Conservation (phyloP, 352 stramenopile genomes). For the Pythium grandisporangium region DNA sequence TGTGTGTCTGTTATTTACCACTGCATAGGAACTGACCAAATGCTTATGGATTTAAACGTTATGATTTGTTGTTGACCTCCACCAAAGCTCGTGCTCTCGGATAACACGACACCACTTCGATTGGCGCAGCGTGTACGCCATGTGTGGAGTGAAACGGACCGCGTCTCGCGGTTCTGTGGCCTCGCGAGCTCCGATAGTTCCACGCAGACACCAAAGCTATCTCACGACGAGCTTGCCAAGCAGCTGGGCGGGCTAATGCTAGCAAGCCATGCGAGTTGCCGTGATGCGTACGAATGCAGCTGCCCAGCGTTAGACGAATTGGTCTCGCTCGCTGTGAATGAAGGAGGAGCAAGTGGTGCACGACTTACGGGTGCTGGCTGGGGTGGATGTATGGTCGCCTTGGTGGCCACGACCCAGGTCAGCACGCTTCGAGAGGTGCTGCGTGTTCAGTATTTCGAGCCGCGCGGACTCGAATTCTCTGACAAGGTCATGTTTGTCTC, state of each 20-base stretch:
- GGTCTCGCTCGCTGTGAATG: constrained; percentile 25
- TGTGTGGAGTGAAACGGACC: constrained; percentile 59
- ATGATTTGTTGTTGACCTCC: too few relatives aligned
- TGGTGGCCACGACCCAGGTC: constrained; percentile 16
- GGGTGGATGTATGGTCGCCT: constrained; percentile 68
- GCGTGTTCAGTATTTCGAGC: not conserved
- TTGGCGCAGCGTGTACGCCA: constrained; percentile 52
- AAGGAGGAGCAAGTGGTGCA: constrained; percentile 45
- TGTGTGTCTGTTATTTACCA: not conserved
- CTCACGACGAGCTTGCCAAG: constrained; percentile 1
- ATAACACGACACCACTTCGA: constrained; percentile 16
- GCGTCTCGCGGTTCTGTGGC: too few relatives aligned
- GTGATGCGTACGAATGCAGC: constrained; percentile 66
- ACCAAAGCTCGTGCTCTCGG: too few relatives aligned
- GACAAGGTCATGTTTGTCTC: constrained; percentile 22
- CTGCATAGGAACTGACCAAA: not conserved
- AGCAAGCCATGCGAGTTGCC: constrained; percentile 54
- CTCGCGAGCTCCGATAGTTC: constrained; percentile 23
- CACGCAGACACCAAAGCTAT: constrained; percentile 11
- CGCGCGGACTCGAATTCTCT: not conserved
- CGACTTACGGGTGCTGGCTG: constrained; percentile 76
- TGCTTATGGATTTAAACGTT: too few relatives aligned
- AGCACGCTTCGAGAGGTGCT: not conserved
- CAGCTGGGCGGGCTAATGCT: constrained; percentile 62
- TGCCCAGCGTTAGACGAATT: constrained; percentile 61